phyloP scores from a whole-genome alignment of 345 rosid species.

The Boechera stricta region DNA sequence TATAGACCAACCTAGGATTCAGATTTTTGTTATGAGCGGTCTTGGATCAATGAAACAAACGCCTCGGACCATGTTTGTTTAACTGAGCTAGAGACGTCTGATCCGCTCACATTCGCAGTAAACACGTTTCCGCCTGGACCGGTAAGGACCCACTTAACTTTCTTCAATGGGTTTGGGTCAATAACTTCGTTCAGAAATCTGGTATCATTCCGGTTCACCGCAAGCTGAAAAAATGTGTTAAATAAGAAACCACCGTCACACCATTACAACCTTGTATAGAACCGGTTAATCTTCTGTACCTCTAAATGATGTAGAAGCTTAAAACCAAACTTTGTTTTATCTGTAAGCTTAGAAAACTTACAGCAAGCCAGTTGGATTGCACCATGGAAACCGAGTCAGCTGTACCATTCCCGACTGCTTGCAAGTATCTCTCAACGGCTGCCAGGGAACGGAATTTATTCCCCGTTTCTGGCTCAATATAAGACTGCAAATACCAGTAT shows the following conservation, averaged over 20 bases:
- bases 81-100: slow-evolving; percentile 49
- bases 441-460: slow-evolving; percentile 54
- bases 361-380: slow-evolving; percentile 18
- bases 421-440: slow-evolving; percentile 54
- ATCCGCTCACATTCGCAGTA: slow-evolving; percentile 51
- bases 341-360: slow-evolving; percentile 23
- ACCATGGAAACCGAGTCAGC: slow-evolving; percentile 24
- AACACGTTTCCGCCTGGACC: slow-evolving; percentile 52
- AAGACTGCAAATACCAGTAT: slow-evolving; percentile 49
- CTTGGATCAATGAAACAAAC: slow-evolving; percentile 46
- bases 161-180: slow-evolving; percentile 47
- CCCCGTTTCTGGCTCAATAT: slow-evolving; percentile 59
- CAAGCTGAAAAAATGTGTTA: slow-evolving; percentile 29
- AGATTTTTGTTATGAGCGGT: slow-evolving; percentile 27
- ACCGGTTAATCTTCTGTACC: not conserved
- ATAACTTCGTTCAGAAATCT: slow-evolving; percentile 22
- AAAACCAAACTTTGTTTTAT: not conserved
- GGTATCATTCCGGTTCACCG: not conserved
- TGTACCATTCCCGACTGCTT: slow-evolving; percentile 15
- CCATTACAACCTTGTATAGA: not conserved
- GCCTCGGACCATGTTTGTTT: slow-evolving; percentile 59
- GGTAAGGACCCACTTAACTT: slow-evolving; percentile 66
- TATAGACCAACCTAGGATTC: not conserved
- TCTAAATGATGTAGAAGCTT: slow-evolving; percentile 1
- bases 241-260: slow-evolving; percentile 14